Conservation (phyloP, 306 rosid genomes). For the Lathyrus oleraceus region DNA sequence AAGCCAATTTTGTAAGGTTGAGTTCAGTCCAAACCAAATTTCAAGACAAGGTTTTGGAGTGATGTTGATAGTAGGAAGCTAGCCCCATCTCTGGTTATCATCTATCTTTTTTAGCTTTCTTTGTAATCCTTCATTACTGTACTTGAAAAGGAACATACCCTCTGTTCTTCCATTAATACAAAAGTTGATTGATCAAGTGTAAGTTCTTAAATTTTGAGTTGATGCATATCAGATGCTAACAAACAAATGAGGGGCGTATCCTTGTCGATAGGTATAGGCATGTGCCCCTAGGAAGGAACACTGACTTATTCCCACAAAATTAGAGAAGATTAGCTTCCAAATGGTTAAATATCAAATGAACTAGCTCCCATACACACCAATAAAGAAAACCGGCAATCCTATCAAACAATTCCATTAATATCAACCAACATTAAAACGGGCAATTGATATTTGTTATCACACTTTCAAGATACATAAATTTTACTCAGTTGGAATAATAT, state of each 20-base stretch:
- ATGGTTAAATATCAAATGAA: background rate
- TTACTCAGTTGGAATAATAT: background rate
- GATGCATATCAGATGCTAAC: background rate
- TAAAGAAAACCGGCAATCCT: background rate
- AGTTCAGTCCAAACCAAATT: too few relatives aligned
- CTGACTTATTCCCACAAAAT: slow-evolving; percentile 4
- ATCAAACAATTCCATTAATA: too few relatives aligned
- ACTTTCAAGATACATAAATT: background rate
- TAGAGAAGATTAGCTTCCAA: slow-evolving; percentile 1
- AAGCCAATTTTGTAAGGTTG: too few relatives aligned
- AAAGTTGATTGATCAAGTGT: background rate
- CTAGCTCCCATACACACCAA: slow-evolving; percentile 1
- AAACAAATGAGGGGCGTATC: background rate
- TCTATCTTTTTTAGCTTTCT: background rate
- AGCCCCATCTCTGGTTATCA: background rate
- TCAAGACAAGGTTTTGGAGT: background rate
- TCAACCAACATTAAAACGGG: background rate
- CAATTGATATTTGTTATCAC: background rate
- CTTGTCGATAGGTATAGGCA: background rate
- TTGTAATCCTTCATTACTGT: background rate
- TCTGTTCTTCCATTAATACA: background rate
- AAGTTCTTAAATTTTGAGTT: background rate
- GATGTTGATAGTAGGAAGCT: background rate
- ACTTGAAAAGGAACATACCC: background rate
- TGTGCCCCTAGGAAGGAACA: background rate